Evolutionary conservation across 2,329 filamentous ascomycete species (phyloP).

Genomic region (Microcyclosporella mali): DNA sequence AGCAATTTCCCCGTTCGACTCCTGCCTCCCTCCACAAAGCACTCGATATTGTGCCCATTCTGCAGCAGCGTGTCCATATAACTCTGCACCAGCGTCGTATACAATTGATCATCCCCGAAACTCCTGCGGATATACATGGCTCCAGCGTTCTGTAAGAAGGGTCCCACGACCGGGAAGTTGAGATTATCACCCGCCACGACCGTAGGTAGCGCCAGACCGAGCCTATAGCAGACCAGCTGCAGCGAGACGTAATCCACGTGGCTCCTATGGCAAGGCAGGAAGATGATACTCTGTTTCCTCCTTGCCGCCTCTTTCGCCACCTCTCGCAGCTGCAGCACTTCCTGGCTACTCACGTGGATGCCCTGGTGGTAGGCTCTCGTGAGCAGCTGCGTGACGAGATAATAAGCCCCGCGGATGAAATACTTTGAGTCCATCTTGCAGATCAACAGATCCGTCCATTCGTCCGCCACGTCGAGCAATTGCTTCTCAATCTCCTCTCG

Average conservation of each 20-base stretch:
- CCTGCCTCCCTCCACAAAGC: constrained; percentile 92
- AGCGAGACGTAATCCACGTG: constrained; percentile 95
- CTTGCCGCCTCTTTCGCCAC: constrained; percentile 76
- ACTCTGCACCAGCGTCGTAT: constrained; percentile 85
- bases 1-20: constrained; percentile 90
- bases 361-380: constrained; percentile 92
- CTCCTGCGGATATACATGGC: constrained; percentile 94
- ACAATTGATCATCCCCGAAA: constrained; percentile 87
- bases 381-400: constrained; percentile 76
- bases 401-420: constrained; percentile 90
- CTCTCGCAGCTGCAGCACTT: constrained; percentile 73
- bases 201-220: constrained; percentile 81
- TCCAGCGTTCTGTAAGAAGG: constrained; percentile 87
- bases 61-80: constrained; percentile 92
- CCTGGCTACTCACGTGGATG: constrained; percentile 92
- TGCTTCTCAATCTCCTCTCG: constrained; percentile 57
- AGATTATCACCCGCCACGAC: constrained; percentile 95
- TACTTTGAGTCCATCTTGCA: constrained; percentile 96
- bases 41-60: constrained; percentile 90
- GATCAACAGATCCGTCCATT: constrained; percentile 91
- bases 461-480: constrained; percentile 73
- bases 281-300: constrained; percentile 93
- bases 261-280: constrained; percentile 87
- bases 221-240: constrained; percentile 89
- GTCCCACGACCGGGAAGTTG: constrained; percentile 85